A percentile compares a stretch with the other conserved stretches of the same genome.
phyloP scores from a whole-genome alignment of 228 moss, liverwort and hornwort species.

The Sphagnum fallax region DNA sequence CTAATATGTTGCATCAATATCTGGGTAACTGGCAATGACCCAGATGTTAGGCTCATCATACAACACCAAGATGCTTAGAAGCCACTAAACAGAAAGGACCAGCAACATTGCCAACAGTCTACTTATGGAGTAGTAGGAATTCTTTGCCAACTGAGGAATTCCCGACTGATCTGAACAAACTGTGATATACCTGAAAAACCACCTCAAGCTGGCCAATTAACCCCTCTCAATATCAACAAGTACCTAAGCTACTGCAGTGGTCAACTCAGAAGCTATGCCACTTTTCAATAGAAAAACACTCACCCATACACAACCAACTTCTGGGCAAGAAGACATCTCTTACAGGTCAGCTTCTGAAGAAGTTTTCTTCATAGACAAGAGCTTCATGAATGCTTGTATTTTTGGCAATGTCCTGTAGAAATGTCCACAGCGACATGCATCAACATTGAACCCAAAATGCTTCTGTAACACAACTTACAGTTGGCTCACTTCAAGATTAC shows the following conservation, averaged over 20 bases:
- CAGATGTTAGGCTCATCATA: no score
- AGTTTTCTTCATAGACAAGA: constrained; percentile 74
- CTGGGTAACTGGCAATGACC: constrained; percentile 20
- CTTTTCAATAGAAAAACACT: no score
- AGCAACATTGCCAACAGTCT: constrained; percentile 1
- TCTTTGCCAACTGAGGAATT: constrained; percentile 86
- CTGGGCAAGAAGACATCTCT: constrained; percentile 12
- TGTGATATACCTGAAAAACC: constrained; percentile 79
- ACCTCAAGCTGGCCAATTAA: background rate
- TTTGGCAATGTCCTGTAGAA: constrained; percentile 61
- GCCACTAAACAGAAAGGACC: background rate
- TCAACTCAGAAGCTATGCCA: no score
- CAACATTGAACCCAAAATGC: background rate
- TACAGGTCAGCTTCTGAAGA: constrained; percentile 87
- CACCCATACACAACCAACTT: background rate
- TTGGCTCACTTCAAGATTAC: no score
- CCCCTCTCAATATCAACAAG: background rate
- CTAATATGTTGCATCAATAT: constrained; percentile 94
- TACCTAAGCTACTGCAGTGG: background rate
- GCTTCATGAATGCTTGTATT: constrained; percentile 85
- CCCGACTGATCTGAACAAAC: constrained; percentile 80
- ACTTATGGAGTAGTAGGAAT: constrained; percentile 59
- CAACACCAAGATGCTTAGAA: constrained; percentile 1
- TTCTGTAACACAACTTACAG: no score
- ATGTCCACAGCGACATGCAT: background rate